Conservation (phyloP, 768 basidiomycete genomes). For the Harrya chromipes region DNA sequence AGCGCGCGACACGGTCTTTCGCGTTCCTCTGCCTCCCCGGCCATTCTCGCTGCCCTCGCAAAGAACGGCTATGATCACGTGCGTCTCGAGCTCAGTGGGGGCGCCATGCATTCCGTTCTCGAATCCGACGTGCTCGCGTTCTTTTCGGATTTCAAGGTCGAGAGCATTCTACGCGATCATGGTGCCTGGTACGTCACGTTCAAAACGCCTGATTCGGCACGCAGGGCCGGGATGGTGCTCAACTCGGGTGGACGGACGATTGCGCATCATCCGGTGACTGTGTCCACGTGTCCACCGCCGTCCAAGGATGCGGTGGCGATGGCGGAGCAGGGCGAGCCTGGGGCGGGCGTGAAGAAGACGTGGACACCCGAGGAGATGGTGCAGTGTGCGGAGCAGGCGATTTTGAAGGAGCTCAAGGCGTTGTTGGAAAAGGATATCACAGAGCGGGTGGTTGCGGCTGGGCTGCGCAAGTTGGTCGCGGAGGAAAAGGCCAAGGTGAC, state of each 20-base stretch:
- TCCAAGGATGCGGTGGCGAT: conserved; percentile 33
- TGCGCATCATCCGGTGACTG: conserved; percentile 54
- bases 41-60: conserved; percentile 43
- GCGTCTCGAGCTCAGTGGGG: conserved; percentile 49
- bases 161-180: conserved; percentile 69
- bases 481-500: conserved; percentile 46
- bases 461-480: conserved; percentile 49
- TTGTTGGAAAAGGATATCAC: conserved; percentile 63
- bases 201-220: conserved; percentile 54
- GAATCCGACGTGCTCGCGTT: conserved; percentile 70
- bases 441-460: conserved; percentile 55
- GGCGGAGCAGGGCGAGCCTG: conserved; percentile 28
- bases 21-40: conserved; percentile 19
- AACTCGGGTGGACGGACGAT: conserved; percentile 48
- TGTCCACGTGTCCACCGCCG: conserved; percentile 43
- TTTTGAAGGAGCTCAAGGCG: conserved; percentile 53
- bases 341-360: conserved; percentile 36
- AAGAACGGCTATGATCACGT: conserved; percentile 68
- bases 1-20: conserved; percentile 21
- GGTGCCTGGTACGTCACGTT: conserved; percentile 84
- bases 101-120: conserved; percentile 45
- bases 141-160: conserved; percentile 67
- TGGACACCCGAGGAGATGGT: conserved; percentile 56
- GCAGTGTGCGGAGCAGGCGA: conserved; percentile 50
- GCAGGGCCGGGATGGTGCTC: conserved; percentile 66